phyloP scores from a whole-genome alignment of 2,329 filamentous ascomycete species.

The Aspergillus sp. region DNA sequence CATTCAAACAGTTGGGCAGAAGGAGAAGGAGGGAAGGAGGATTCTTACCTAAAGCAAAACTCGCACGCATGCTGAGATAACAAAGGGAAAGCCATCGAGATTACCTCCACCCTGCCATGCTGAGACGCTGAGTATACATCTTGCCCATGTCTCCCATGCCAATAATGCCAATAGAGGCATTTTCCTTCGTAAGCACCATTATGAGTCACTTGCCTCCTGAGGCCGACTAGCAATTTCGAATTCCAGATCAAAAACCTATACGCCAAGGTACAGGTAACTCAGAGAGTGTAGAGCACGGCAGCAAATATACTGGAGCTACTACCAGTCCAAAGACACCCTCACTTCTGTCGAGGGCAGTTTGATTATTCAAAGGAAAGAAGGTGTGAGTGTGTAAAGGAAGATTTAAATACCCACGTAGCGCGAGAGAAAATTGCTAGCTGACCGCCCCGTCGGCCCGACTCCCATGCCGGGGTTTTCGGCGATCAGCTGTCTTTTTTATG shows the following conservation, averaged over 20 bases:
- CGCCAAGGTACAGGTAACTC: no score
- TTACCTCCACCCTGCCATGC: conserved; percentile 87
- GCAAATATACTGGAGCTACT: no score
- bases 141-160: conserved; percentile 99
- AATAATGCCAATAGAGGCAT: conserved; percentile 84
- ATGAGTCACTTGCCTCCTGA: neutral
- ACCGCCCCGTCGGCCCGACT: conserved; percentile 20
- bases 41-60: conserved; percentile 18
- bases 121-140: conserved; percentile 90
- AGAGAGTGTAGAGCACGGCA: no score
- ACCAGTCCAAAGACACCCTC: neutral
- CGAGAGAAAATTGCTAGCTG: no score
- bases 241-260: neutral
- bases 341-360: neutral
- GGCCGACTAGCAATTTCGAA: no score
- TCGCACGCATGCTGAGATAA: neutral
- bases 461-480: neutral
- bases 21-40: conserved; percentile 7
- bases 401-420: no score
- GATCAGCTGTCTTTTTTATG: no score
- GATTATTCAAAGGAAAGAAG: no score
- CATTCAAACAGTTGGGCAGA: conserved; percentile 49
- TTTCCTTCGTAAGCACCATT: conserved; percentile 50
- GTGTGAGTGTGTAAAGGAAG: no score
- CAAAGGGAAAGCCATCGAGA: neutral